Conservation (phyloP, 768 basidiomycete genomes). For the Dacryopinax primogenitus region DNA sequence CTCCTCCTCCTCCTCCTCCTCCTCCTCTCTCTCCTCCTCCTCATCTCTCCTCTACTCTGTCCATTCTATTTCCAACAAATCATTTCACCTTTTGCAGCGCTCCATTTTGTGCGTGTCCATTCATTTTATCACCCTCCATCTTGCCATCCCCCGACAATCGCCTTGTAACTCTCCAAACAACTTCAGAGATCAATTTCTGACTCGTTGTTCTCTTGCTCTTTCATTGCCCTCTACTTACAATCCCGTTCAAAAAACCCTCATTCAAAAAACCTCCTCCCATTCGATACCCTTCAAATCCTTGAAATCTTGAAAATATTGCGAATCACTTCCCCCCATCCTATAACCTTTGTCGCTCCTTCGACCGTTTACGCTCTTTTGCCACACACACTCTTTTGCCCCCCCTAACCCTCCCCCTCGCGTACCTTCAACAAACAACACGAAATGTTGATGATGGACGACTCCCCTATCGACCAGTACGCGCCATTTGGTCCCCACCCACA, state of each 20-base stretch:
- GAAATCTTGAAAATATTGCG: not conserved
- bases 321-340: not conserved
- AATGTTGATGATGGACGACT: constrained; percentile 7
- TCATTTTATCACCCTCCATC: constrained; percentile 8
- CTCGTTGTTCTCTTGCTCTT: constrained; percentile 9
- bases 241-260: constrained; percentile 5
- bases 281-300: constrained; percentile 8
- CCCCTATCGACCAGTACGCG: constrained; percentile 7
- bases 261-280: not conserved
- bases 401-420: not conserved
- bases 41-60: constrained; percentile 56
- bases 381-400: constrained; percentile 12
- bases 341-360: constrained; percentile 7
- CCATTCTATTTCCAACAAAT: constrained; percentile 54
- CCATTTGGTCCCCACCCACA: not conserved
- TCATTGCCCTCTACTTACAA: constrained; percentile 8
- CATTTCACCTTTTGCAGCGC: constrained; percentile 56
- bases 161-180: not conserved
- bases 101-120: constrained; percentile 14
- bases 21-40: constrained; percentile 15
- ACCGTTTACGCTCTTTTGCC: constrained; percentile 13
- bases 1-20: constrained; percentile 36
- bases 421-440: not conserved
- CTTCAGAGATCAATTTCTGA: constrained; percentile 10
- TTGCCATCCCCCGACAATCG: not conserved